Evolutionary conservation across 768 basidiomycete genomes (phyloP).

Genomic region (Lactarius sanguifluus): DNA sequence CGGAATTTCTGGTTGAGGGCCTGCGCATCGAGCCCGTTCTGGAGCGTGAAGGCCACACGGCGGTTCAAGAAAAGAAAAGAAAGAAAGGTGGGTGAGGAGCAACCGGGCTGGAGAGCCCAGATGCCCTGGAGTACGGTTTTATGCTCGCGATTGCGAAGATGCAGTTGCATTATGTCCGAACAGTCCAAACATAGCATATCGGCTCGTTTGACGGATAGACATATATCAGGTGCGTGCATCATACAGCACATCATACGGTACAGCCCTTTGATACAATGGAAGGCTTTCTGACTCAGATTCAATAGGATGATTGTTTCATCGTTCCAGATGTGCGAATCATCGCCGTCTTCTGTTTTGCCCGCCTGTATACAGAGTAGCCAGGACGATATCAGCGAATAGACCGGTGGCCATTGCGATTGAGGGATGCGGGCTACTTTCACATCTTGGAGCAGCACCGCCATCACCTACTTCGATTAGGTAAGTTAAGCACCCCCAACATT

Average conservation of each 20-base stretch:
- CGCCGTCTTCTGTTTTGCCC: background rate
- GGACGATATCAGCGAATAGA: background rate
- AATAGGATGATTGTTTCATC: background rate
- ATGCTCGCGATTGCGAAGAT: background rate
- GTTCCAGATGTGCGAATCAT: background rate
- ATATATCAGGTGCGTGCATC: background rate
- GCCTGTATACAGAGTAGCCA: background rate
- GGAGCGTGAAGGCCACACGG: conserved; percentile 28
- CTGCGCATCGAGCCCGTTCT: conserved; percentile 34
- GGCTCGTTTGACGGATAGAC: background rate
- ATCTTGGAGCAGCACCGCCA: background rate
- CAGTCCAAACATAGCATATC: background rate
- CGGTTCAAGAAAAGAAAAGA: conserved; percentile 13
- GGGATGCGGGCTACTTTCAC: background rate
- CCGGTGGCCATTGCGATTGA: background rate
- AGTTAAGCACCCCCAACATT: background rate
- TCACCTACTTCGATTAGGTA: background rate
- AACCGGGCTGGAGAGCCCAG: conserved; percentile 8
- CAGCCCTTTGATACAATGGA: background rate
- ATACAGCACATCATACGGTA: no score
- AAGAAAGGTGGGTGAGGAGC: background rate
- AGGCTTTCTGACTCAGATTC: background rate
- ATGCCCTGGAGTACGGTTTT: background rate
- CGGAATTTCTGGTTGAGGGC: conserved; percentile 31
- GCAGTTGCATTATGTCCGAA: background rate